Conservation (phyloP, 768 basidiomycete genomes). For the Phylloporus rhodoxanthus region DNA sequence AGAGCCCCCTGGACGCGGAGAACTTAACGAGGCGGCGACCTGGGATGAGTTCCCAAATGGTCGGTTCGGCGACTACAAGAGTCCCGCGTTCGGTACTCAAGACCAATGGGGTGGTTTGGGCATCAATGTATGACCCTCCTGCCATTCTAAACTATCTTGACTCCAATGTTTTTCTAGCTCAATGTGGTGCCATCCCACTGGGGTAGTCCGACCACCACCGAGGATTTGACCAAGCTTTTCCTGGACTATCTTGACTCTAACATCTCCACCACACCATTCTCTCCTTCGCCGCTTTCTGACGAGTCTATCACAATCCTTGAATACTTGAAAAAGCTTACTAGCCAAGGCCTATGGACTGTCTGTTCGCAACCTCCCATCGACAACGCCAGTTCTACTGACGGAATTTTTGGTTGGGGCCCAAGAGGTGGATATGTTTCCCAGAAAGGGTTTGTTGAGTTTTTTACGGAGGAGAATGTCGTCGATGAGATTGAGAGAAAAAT, state of each 20-base stretch:
- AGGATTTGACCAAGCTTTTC: conserved; percentile 77
- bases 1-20: conserved; percentile 60
- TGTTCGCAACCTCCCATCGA: conserved; percentile 95
- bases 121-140: conserved; percentile 41
- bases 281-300: conserved; percentile 66
- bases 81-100: conserved; percentile 86
- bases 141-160: not conserved
- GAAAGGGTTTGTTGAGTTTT: conserved; percentile 97
- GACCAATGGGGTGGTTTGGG: conserved; percentile 72
- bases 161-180: conserved; percentile 37
- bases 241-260: conserved; percentile 70
- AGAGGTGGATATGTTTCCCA: conserved; percentile 91
- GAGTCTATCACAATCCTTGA: conserved; percentile 81
- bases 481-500: conserved; percentile 55
- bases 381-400: conserved; percentile 66
- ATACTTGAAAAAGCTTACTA: conserved; percentile 71
- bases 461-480: conserved; percentile 60
- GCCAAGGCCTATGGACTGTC: conserved; percentile 89
- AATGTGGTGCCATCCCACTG: conserved; percentile 62
- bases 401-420: conserved; percentile 90
- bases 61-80: conserved; percentile 95
- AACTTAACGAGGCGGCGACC: conserved; percentile 67
- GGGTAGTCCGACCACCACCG: conserved; percentile 56
- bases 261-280: conserved; percentile 82
- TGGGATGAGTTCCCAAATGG: conserved; percentile 99